These are phyloP conservation scores for Skeletonema costatum DNA, from an alignment of 108 stramenopile genomes.

Conservation along the genomic window DNA sequence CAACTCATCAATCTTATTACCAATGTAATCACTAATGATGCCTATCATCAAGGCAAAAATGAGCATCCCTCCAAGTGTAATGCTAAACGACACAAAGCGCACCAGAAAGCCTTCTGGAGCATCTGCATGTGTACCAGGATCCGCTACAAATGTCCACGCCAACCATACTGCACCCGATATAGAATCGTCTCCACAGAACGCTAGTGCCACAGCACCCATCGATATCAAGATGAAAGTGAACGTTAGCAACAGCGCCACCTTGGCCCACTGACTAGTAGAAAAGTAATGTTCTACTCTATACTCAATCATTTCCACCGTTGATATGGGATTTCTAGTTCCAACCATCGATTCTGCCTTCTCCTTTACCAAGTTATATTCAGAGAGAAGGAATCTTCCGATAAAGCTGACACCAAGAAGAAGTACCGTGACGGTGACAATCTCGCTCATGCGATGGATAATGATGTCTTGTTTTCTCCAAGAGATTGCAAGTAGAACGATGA, in stretches of 20 bases:
- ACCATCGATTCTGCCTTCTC: conserved; percentile 16
- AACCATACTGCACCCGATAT: conserved; percentile 34
- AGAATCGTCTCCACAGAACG: conserved; percentile 3
- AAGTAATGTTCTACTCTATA: conserved; percentile 41
- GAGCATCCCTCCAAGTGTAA: conserved; percentile 56
- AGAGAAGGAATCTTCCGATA: conserved; percentile 26
- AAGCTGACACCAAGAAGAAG: conserved; percentile 23
- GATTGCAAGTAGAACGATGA: background rate
- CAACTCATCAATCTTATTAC: conserved; percentile 49
- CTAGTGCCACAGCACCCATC: conserved; percentile 19
- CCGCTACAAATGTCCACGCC: conserved; percentile 54
- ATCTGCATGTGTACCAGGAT: conserved; percentile 51
- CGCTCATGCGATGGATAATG: background rate
- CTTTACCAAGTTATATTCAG: conserved; percentile 27
- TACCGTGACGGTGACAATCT: conserved; percentile 2
- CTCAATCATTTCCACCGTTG: conserved; percentile 23
- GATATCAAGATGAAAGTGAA: conserved; percentile 37
- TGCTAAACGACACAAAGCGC: conserved; percentile 36
- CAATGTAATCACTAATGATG: conserved; percentile 51
- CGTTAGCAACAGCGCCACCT: conserved; percentile 28
- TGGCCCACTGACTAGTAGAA: conserved; percentile 30
- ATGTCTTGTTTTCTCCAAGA: background rate
- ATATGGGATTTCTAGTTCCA: background rate
- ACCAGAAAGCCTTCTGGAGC: conserved; percentile 14
- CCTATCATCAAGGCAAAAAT: conserved; percentile 58